Percentiles rank a stretch among this genome's conserved stretches.
phyloP scores from a whole-genome alignment of 1,284 basidiomycete species.

The Cystobasidium pallidum region DNA sequence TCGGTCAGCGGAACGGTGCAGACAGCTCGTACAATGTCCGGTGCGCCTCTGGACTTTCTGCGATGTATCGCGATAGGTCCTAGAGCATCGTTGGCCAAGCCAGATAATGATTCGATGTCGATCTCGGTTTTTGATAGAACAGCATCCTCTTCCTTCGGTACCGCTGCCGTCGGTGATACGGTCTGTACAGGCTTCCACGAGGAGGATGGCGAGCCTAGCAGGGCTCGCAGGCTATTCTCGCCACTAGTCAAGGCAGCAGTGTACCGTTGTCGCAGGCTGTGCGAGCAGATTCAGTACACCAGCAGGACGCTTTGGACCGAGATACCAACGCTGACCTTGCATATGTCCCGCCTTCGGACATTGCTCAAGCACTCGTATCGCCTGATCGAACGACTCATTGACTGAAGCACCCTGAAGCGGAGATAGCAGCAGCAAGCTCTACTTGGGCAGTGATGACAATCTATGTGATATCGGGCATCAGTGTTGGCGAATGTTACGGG shows the following conservation, averaged over 20 bases:
- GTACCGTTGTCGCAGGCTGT: conserved; percentile 39
- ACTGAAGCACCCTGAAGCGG: neutral
- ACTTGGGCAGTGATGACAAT: neutral
- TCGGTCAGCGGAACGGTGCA: conserved; percentile 31
- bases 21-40: conserved; percentile 28
- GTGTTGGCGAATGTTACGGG: neutral
- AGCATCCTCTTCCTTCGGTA: conserved; percentile 5
- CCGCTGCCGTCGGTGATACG: conserved; percentile 1
- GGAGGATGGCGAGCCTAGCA: conserved; percentile 30
- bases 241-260: conserved; percentile 31
- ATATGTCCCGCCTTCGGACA: conserved; percentile 42
- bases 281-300: neutral
- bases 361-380: conserved; percentile 9
- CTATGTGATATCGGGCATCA: neutral
- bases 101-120: conserved; percentile 1
- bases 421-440: neutral
- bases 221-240: conserved; percentile 37
- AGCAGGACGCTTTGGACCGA: neutral
- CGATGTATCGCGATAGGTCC: conserved; percentile 30
- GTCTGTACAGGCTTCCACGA: conserved; percentile 37
- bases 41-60: conserved; percentile 25
- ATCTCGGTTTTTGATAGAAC: conserved; percentile 17
- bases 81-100: neutral
- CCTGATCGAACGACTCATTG: conserved; percentile 20
- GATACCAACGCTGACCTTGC: conserved; percentile 12